Percentiles rank a stretch among this genome's conserved stretches.
These are phyloP conservation scores for Neurospora tetrasperma DNA, from an alignment of 495 filamentous ascomycete species.

Conservation along the genomic window DNA sequence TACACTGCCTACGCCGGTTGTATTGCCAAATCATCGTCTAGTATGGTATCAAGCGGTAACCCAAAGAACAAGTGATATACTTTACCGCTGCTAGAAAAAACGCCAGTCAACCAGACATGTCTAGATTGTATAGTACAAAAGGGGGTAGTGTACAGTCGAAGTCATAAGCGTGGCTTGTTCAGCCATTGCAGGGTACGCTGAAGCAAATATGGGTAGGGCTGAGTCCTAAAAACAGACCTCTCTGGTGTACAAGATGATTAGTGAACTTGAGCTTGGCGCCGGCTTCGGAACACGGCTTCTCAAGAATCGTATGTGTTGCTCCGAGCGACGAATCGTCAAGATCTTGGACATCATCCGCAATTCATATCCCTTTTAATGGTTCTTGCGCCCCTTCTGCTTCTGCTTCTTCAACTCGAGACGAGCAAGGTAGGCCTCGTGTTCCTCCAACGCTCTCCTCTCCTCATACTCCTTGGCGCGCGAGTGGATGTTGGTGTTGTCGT, in stretches of 20 bases:
- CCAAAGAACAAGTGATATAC: not conserved
- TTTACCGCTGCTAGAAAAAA: not conserved
- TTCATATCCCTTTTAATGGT: not conserved
- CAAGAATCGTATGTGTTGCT: not conserved
- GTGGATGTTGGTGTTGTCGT: constrained; percentile 4
- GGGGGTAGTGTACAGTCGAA: not conserved
- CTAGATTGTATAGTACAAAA: not conserved
- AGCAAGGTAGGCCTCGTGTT: constrained; percentile 27
- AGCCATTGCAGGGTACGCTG: not conserved
- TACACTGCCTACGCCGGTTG: not conserved
- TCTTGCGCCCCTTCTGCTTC: constrained; percentile 1
- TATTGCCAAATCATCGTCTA: not conserved
- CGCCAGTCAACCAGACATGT: not conserved
- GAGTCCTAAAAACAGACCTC: not conserved
- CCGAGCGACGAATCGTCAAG: not conserved
- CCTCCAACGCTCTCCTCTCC: constrained; percentile 33
- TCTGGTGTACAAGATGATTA: not conserved
- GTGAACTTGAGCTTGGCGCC: not conserved
- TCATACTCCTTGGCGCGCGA: constrained; percentile 36
- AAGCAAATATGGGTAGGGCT: not conserved
- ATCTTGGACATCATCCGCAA: not conserved
- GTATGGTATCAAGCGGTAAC: not conserved
- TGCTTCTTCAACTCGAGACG: constrained; percentile 22
- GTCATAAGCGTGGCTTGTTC: not conserved
- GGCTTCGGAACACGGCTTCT: not conserved